Evolutionary conservation across 2,329 filamentous ascomycete species (phyloP), one percentile per base, ranked within the genome.

Genomic region (Cordyceps sp.): DNA sequence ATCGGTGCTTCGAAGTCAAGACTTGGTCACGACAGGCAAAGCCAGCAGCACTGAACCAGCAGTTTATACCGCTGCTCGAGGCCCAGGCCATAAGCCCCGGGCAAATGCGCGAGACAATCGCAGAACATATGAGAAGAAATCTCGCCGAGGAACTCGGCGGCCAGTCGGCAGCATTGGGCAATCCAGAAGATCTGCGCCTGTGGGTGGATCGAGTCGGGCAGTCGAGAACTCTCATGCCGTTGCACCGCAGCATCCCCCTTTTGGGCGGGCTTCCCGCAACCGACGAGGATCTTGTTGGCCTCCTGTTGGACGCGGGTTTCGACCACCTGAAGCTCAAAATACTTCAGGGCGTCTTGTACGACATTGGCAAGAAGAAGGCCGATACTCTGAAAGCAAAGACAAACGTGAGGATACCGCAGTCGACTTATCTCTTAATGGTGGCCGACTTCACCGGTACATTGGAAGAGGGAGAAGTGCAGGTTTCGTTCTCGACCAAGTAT

Each of bases 401-500:
- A 33, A 73, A 72, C 30, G 66, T 84, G 30, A 63, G 58, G 1
- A 54, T 84, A 1, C 62, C 65, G 0, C 60, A 63, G 7, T 79
- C 78, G 0, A 69, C 76, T 0, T 73, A 70, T 29, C 54, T 73
- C 0, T 69, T 65, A 36, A 84, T 84, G 54, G 63, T 81, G 0
- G 66, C 76, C 0, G 81, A 88, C 46, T 81, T 80, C 17, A 53
- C 53, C 0, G 65, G 63, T 0, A 54, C 69, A 0, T 47, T 88
- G 0, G 52, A 66, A 31, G 73, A 78, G 25, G 69, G 68, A 1
- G 73, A 86, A 40, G 61, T 85, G 0, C 74, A 80, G 24, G 43
- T 86, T 0, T 62, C 67, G 0, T 84, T 85, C 39, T 79, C 77
- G 0, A 58, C 57, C n/a, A 62, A 64, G n/a, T 78, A 82, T 37